Percentiles rank a stretch among this genome's conserved stretches.
These are phyloP conservation scores for Talaromyces sp. DNA, from an alignment of 2,329 filamentous ascomycete species.

Conservation along the genomic window DNA sequence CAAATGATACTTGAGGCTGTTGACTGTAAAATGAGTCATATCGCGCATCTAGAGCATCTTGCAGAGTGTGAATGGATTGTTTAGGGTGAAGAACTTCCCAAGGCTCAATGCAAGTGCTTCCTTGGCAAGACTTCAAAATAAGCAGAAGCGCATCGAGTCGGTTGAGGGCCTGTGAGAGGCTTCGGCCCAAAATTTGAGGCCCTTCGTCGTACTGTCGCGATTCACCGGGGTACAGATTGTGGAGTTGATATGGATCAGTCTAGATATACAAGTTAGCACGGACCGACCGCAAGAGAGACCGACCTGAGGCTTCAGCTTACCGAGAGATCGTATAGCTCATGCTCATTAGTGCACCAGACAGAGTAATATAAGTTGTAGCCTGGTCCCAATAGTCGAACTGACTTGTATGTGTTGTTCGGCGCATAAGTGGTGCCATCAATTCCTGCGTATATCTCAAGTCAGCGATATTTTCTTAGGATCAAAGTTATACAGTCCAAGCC, in stretches of 20 bases:
- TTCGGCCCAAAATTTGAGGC: constrained; percentile 23
- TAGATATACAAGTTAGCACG: constrained; percentile 8
- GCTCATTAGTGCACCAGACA: constrained; percentile 46
- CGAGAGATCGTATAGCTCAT: constrained; percentile 44
- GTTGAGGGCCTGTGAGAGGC: constrained; percentile 21
- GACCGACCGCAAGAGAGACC: too few species aligned
- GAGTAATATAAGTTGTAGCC: constrained; percentile 45
- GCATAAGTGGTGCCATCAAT: constrained; percentile 20
- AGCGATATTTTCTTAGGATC: neutral
- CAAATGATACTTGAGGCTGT: constrained; percentile 38
- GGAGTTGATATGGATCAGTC: constrained; percentile 40
- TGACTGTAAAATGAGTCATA: constrained; percentile 39
- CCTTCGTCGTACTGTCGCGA: neutral
- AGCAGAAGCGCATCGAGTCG: constrained; percentile 42
- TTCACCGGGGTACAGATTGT: constrained; percentile 34
- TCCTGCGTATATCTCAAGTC: constrained; percentile 12
- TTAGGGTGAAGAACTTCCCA: constrained; percentile 41
- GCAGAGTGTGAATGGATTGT: constrained; percentile 32
- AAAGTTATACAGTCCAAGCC: constrained; percentile 1
- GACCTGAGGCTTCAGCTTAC: constrained; percentile 21
- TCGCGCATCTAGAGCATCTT: constrained; percentile 32
- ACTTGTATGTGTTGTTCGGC: constrained; percentile 46
- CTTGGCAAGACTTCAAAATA: constrained; percentile 45
- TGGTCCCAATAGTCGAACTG: constrained; percentile 37
- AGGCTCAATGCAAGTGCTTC: constrained; percentile 37